Conservation (phyloP, 495 filamentous ascomycete species). For the Letharia lupina region DNA sequence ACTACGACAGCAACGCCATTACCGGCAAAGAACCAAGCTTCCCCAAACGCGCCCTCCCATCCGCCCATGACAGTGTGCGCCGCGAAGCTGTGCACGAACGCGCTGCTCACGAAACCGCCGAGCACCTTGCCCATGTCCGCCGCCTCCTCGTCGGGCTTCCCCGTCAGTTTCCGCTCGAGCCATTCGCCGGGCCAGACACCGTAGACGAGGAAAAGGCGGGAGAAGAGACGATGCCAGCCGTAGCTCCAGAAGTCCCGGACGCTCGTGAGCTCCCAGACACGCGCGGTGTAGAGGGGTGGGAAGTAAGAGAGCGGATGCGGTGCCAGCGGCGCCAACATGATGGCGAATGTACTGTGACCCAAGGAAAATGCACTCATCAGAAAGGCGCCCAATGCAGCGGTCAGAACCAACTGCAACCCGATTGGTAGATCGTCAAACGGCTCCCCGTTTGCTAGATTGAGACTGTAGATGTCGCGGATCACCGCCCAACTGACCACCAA, state of each 20-base stretch:
- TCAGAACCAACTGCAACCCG: conserved; percentile 19
- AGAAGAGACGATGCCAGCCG: conserved; percentile 27
- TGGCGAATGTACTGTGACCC: conserved; percentile 22
- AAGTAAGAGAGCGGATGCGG: conserved; percentile 27
- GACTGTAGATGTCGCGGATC: conserved; percentile 19
- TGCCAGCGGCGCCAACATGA: conserved; percentile 20
- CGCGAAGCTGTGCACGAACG: conserved; percentile 25
- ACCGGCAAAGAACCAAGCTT: conserved; percentile 24
- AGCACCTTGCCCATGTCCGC: conserved; percentile 26
- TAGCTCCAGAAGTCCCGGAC: conserved; percentile 27
- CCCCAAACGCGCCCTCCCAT: conserved; percentile 21
- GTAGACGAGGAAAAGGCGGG: conserved; percentile 25
- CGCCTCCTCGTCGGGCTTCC: conserved; percentile 12
- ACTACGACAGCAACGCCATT: conserved; percentile 24
- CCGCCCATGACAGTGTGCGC: conserved; percentile 23
- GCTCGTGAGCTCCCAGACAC: conserved; percentile 21
- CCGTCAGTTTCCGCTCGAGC: conserved; percentile 22
- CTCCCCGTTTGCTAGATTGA: conserved; percentile 8
- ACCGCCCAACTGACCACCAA: conserved; percentile 19
- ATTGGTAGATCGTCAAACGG: conserved; percentile 21
- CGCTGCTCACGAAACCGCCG: conserved; percentile 24
- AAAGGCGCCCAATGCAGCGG: conserved; percentile 23
- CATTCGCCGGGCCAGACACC: conserved; percentile 27
- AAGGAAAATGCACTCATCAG: conserved; percentile 23
- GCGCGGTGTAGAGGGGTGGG: conserved; percentile 23